Evolutionary conservation across 2,329 filamentous ascomycete species (phyloP).

Genomic region (Ceratocystis albifundus): DNA sequence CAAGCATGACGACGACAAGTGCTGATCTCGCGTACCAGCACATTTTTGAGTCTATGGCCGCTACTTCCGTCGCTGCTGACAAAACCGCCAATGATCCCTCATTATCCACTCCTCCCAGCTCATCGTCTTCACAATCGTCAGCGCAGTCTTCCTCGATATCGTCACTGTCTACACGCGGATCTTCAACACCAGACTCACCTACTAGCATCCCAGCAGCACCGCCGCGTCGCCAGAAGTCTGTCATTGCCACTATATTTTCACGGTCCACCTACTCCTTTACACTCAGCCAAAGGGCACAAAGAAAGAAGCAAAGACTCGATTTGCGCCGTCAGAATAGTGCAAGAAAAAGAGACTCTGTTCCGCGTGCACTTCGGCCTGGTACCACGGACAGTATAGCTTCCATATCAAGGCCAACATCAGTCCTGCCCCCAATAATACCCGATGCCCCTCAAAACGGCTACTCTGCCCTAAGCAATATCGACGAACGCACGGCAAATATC

Average conservation of each 20-base stretch:
- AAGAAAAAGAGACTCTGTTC: not conserved
- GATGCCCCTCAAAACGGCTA: not conserved
- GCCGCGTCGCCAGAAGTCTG: slow-evolving; percentile 13
- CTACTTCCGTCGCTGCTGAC: not conserved
- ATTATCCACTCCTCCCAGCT: not conserved
- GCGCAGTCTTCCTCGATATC: slow-evolving; percentile 6
- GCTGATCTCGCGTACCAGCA: slow-evolving; percentile 22
- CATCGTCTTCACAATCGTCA: slow-evolving; percentile 13
- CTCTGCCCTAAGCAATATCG: not conserved
- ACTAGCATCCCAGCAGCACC: slow-evolving; percentile 13
- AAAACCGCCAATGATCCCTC: not conserved
- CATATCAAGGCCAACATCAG: not conserved
- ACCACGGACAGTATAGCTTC: not conserved
- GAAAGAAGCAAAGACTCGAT: slow-evolving; percentile 11
- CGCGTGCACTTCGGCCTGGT: not conserved
- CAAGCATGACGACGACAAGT: slow-evolving; percentile 17
- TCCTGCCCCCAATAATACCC: not conserved
- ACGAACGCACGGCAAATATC: not conserved
- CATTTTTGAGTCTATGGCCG: slow-evolving; percentile 14
- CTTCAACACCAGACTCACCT: slow-evolving; percentile 14
- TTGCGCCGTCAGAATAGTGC: not conserved
- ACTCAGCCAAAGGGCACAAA: slow-evolving; percentile 12
- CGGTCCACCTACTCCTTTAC: slow-evolving; percentile 15
- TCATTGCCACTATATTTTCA: slow-evolving; percentile 21
- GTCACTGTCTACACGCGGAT: slow-evolving; percentile 11